Base-by-base conservation (phyloP, 2,329 filamentous ascomycete species). In the Colletotrichum sojae region DNA sequence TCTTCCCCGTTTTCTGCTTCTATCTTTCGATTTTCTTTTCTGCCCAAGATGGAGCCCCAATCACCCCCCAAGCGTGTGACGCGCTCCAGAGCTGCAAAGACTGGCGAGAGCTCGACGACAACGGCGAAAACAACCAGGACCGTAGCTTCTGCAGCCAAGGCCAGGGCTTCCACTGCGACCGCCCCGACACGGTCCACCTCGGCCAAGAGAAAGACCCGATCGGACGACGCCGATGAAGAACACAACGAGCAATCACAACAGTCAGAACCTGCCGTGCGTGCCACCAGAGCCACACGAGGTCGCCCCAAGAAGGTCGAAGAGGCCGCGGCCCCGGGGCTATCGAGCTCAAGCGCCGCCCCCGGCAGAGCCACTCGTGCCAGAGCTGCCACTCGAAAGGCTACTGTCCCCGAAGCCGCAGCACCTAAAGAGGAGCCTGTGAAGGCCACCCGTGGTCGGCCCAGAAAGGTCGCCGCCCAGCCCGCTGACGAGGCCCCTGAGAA, bases 11-110 rank as follows among this genome's bases (percentile, higher is more conserved):
- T 51, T 58, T 68, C 5, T 36, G 31, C 31, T 36, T 36, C 8
- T 61, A 49, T 46, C 60, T 52, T 13, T 20, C n/a, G 15, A n/a
- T 10, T 10, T 10, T 12, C 31, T 22, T 43, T 43, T 16, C 22
- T 18, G 27, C 43, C 40, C 67, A 63, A 53, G 36, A 89, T 90
- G 87, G 85, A 87, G 72, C 79, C 79, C 60, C 77, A 81, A 72
- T 89, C 86, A 67, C 87, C 88, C 59, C 88, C 88, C 43, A 89
- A 89, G 79, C 85, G 88, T 72, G 84, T 89, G 75, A 90, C 88
- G 71, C 85, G 88, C 59, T 79, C 83, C 53, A 78, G 83, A 67
- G 82, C 83, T 39, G 83, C 83, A 51, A 84, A 81, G 75, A 76
- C 77, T 40, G 75, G 73, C 61, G 80, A 83, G 66, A 75, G 79